A percentile compares a stretch with the other conserved stretches of the same genome.
Conservation (phyloP, 352 stramenopile genomes). For the Plasmopara muralis region DNA sequence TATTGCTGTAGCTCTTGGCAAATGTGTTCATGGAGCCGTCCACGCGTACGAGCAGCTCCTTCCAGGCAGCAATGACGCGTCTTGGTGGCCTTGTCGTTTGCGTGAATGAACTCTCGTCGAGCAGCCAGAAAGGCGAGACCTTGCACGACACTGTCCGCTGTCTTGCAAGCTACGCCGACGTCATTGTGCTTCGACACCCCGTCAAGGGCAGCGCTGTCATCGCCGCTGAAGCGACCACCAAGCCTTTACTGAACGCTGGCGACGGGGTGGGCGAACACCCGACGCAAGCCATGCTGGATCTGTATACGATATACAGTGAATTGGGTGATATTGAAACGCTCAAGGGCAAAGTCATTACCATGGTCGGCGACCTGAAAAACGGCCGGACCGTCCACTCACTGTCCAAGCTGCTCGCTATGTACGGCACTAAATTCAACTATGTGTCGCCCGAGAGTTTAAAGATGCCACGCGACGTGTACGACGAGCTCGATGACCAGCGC, state of each 20-base stretch:
- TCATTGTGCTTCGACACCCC: slow-evolving; percentile 94
- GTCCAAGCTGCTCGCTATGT: slow-evolving; percentile 91
- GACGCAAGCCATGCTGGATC: slow-evolving; percentile 97
- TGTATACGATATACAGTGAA: slow-evolving; percentile 95
- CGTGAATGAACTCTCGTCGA: slow-evolving; percentile 92
- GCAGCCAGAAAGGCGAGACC: slow-evolving; percentile 97
- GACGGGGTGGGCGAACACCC: slow-evolving; percentile 98
- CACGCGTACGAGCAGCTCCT: slow-evolving; percentile 96
- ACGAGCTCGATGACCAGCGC: slow-evolving; percentile 57
- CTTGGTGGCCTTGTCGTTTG: slow-evolving; percentile 93
- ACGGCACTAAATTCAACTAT: slow-evolving; percentile 89
- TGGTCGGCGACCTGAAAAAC: slow-evolving; percentile 99
- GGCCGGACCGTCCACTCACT: slow-evolving; percentile 98
- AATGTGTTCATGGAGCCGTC: slow-evolving; percentile 98
- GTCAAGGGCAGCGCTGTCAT: slow-evolving; percentile 79
- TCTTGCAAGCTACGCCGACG: slow-evolving; percentile 94
- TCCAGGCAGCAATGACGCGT: slow-evolving; percentile 96
- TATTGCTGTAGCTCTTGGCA: slow-evolving; percentile 75
- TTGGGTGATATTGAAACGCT: slow-evolving; percentile 58
- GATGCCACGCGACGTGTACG: slow-evolving; percentile 79
- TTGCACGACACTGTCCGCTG: slow-evolving; percentile 96
- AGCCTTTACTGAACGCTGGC: slow-evolving; percentile 92
- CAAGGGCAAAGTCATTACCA: slow-evolving; percentile 88
- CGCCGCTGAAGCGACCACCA: slow-evolving; percentile 71
- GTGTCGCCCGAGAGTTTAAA: slow-evolving; percentile 85